phyloP scores from a whole-genome alignment of 208 protist genomes.

The Histomonas meleagridis region DNA sequence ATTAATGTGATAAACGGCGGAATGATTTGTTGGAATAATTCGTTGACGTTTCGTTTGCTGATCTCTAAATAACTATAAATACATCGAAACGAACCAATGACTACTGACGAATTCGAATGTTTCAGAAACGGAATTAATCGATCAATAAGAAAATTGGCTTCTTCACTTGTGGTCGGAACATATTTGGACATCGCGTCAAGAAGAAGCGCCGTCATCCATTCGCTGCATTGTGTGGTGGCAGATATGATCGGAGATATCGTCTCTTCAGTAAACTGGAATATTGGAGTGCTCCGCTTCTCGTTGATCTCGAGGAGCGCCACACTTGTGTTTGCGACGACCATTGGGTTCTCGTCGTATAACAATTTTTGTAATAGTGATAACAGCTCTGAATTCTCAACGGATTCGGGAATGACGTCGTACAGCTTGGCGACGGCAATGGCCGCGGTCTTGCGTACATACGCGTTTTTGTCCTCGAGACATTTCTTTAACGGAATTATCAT shows the following conservation, averaged over 20 bases:
- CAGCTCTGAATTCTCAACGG: conserved; percentile 67
- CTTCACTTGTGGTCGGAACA: conserved; percentile 36
- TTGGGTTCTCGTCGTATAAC: conserved; percentile 84
- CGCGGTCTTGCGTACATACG: conserved; percentile 78
- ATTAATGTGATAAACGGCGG: conserved; percentile 73
- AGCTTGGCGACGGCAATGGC: conserved; percentile 87
- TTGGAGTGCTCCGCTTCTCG: conserved; percentile 48
- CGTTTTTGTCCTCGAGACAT: background rate
- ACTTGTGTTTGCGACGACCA: conserved; percentile 79
- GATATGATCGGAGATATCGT: conserved; percentile 78
- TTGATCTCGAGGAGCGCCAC: conserved; percentile 78
- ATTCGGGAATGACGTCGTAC: conserved; percentile 73
- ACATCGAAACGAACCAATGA: conserved; percentile 83
- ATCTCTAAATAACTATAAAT: conserved; percentile 63
- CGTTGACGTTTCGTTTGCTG: conserved; percentile 50
- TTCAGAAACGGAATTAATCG: conserved; percentile 78
- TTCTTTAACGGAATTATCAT: conserved; percentile 15
- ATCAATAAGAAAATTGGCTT: conserved; percentile 73
- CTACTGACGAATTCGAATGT: conserved; percentile 90
- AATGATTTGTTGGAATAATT: conserved; percentile 67
- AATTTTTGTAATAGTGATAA: conserved; percentile 61
- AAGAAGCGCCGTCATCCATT: conserved; percentile 93
- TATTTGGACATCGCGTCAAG: conserved; percentile 75
- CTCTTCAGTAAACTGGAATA: conserved; percentile 60
- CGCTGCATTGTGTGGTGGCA: conserved; percentile 80